Evolutionary conservation across 495 filamentous ascomycete species (phyloP).

Genomic region (Penicillium roqueforti): DNA sequence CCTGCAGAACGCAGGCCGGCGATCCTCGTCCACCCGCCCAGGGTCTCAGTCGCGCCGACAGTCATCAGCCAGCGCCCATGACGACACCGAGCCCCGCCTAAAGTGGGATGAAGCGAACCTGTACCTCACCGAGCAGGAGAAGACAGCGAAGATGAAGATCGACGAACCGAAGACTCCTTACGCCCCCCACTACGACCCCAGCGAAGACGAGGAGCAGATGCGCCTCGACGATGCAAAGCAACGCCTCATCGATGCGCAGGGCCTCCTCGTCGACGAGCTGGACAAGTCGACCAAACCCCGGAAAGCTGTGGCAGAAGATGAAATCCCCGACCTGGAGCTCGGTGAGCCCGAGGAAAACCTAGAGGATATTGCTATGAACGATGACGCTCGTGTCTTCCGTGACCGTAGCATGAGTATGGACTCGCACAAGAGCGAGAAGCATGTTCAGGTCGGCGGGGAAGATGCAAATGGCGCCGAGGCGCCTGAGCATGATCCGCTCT

Average conservation of each 20-base stretch:
- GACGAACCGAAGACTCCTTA: conserved; percentile 97
- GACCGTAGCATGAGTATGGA: conserved; percentile 45
- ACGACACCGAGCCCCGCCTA: conserved; percentile 65
- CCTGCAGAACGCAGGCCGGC: conserved; percentile 85
- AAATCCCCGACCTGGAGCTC: conserved; percentile 87
- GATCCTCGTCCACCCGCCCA: conserved; percentile 70
- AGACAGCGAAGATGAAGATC: conserved; percentile 96
- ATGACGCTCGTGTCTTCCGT: conserved; percentile 42
- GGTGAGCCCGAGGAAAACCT: conserved; percentile 82
- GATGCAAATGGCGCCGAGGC: conserved; percentile 47
- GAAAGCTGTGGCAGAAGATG: conserved; percentile 54
- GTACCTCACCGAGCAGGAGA: conserved; percentile 93
- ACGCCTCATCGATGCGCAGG: conserved; percentile 51
- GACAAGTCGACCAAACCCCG: conserved; percentile 50
- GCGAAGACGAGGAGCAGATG: conserved; percentile 78
- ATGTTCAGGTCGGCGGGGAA: conserved; percentile 70
- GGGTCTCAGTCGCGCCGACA: conserved; percentile 64
- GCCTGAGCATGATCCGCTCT: conserved; percentile 52
- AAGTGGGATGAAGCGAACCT: conserved; percentile 99
- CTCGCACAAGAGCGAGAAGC: conserved; percentile 59
- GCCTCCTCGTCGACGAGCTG: conserved; percentile 65
- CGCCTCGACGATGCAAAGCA: conserved; percentile 35
- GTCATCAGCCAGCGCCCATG: conserved; percentile 46
- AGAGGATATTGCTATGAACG: conserved; percentile 23
- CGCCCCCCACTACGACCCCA: conserved; percentile 82